phyloP scores from a whole-genome alignment of 2,329 filamentous ascomycete species.

The Aspergillus calidoustus region DNA sequence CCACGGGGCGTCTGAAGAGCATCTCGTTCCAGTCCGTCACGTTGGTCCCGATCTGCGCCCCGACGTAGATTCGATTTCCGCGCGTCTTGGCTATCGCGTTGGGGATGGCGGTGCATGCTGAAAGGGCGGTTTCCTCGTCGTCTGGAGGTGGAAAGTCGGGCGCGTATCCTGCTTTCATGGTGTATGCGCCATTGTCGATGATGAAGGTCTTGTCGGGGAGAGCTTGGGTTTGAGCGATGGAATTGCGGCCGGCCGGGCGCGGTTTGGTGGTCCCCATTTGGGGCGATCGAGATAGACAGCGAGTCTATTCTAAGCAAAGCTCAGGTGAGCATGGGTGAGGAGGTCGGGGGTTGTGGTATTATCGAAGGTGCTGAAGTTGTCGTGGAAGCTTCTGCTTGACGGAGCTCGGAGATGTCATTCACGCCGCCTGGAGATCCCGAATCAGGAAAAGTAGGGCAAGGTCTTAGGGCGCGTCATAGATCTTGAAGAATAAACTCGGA shows the following conservation, averaged over 20 bases:
- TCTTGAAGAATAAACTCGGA: background rate
- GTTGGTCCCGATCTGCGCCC: slow-evolving; percentile 69
- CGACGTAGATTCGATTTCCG: slow-evolving; percentile 78
- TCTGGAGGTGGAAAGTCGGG: slow-evolving; percentile 44
- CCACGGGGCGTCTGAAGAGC: slow-evolving; percentile 82
- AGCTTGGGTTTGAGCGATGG: slow-evolving; percentile 53
- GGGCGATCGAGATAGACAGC: background rate
- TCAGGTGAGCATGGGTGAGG: background rate
- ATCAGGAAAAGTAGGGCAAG: slow-evolving; percentile 31
- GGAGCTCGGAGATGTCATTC: slow-evolving; percentile 18
- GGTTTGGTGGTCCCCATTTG: slow-evolving; percentile 41
- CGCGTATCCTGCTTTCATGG: slow-evolving; percentile 84
- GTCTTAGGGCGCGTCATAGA: slow-evolving; percentile 23
- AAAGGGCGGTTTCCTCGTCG: slow-evolving; percentile 46
- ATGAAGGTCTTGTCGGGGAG: slow-evolving; percentile 74
- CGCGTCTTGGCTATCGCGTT: slow-evolving; percentile 89
- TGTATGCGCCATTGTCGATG: slow-evolving; percentile 91
- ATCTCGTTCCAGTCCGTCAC: slow-evolving; percentile 91
- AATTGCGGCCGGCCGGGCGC: slow-evolving; percentile 54
- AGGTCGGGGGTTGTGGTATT: slow-evolving; percentile 6
- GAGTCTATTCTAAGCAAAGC: background rate
- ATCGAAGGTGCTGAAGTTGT: slow-evolving; percentile 15
- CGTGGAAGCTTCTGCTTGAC: slow-evolving; percentile 13
- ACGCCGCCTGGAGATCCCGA: slow-evolving; percentile 18
- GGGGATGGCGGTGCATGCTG: slow-evolving; percentile 70